Base-by-base conservation (phyloP, 1,284 basidiomycete species). In the Apiotrichum mycotoxinovorans region DNA sequence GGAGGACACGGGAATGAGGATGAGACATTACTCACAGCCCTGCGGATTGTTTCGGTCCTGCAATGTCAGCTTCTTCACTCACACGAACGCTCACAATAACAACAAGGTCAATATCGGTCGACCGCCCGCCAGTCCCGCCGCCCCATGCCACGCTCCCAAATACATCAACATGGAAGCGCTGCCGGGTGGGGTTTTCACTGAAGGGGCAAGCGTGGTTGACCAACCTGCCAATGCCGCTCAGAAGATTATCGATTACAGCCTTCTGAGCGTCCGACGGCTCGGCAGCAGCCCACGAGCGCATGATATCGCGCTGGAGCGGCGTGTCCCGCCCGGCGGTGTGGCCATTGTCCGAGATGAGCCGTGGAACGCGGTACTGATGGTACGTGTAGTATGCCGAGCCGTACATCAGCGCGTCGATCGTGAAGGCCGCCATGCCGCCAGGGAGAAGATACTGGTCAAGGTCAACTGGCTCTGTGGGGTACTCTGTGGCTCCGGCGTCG, bases 141-240 rank as follows among this genome's bases (percentile, higher is more conserved):
- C 73, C 74, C 76, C 76, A 78, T 27, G 71, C 72, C 17, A 74
- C 69, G 59, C 75, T 76, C n/a, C 76, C 76, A 63, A 76, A 76
- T 12, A 72, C 70, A 50, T 78, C 76, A 11, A 78, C 70, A n/a
- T 65, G 58, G 54, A 69, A 72, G 37, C 73, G 50, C 12, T 52
- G 41, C 51, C 53, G 7, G 33, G 47, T 18, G 20, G 25, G 40
- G 17, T 56, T 53, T 14, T 14, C 26, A 4, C 30, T 15, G 3
- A 20, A 9, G 3, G 30, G 30, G 10, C 26, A 11, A 4, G 9
- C 3, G 5, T 14, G 9, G 34, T 48, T 48, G 33, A 48, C 20
- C 5, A n/a, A 14, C 2, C 8, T 1, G 9, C 12, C 10, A 12
- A 48, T 18, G 15, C 17, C 17, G 26, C 3, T 10, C 7, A 48